These are phyloP conservation scores for Scopulariopsis brevicaulis DNA, from an alignment of 2,329 filamentous ascomycete species.

Conservation along the genomic window DNA sequence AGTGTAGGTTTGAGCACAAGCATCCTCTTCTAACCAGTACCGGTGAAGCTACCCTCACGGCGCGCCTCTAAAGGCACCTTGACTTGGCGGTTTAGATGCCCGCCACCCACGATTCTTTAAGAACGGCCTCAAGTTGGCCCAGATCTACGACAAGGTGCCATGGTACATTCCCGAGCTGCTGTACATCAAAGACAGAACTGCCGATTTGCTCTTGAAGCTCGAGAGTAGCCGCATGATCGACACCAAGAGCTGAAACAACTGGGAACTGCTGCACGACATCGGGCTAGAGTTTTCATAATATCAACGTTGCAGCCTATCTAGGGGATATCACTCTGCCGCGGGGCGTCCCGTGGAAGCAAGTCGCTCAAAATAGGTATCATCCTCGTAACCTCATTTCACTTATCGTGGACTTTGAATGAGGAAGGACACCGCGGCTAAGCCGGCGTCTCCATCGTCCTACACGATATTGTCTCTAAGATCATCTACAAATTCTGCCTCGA, in stretches of 20 bases:
- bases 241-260: constrained; percentile 75
- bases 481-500: too few species aligned
- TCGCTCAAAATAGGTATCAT: too few species aligned
- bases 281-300: too few species aligned
- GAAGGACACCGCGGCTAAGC: too few species aligned
- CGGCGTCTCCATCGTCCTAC: too few species aligned
- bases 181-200: constrained; percentile 61
- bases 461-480: too few species aligned
- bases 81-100: not conserved
- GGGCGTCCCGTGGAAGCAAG: too few species aligned
- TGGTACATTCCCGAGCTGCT: constrained; percentile 63
- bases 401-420: too few species aligned
- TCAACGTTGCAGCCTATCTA: too few species aligned
- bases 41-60: not conserved
- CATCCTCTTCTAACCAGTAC: not conserved
- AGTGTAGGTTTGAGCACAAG: too few species aligned
- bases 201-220: constrained; percentile 61
- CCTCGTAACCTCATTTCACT: too few species aligned
- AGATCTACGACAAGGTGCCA: constrained; percentile 45
- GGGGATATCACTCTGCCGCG: too few species aligned
- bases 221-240: constrained; percentile 67
- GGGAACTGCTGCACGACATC: constrained; percentile 28
- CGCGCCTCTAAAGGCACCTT: not conserved
- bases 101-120: not conserved
- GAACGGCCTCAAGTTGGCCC: constrained; percentile 30